These are phyloP conservation scores for Beauveria pseudobassiana DNA, from an alignment of 2,329 filamentous ascomycete genomes.

Conservation along the genomic window DNA sequence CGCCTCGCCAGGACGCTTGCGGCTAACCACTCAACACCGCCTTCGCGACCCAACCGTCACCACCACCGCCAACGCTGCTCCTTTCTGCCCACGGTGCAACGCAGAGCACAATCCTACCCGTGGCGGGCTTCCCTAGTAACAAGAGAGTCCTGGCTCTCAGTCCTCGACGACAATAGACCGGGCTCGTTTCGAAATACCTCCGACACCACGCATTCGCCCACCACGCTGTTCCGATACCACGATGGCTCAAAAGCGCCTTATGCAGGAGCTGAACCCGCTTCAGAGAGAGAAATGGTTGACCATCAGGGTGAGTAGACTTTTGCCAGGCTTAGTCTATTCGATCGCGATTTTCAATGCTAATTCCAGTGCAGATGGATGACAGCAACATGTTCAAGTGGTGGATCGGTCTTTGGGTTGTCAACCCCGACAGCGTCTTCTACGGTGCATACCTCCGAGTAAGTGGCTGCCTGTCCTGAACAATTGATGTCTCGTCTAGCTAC, in stretches of 20 bases:
- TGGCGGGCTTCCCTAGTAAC: neutral
- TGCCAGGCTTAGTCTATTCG: neutral
- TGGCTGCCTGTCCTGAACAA: neutral
- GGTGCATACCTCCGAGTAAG: constrained; percentile 78
- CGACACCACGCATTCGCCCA: neutral
- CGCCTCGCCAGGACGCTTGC: neutral
- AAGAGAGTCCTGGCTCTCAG: neutral
- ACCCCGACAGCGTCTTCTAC: constrained; percentile 84
- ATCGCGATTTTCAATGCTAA: neutral
- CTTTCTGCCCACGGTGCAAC: neutral
- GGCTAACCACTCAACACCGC: neutral
- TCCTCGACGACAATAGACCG: neutral
- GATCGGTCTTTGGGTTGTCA: constrained; percentile 84
- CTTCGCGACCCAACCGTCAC: neutral
- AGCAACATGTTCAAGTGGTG: constrained; percentile 84
- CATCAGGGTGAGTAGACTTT: constrained; percentile 60
- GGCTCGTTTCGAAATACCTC: neutral
- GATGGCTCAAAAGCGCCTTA: constrained; percentile 65
- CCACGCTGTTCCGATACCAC: neutral
- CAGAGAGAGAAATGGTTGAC: constrained; percentile 90
- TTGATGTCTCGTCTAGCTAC: neutral
- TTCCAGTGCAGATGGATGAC: constrained; percentile 53
- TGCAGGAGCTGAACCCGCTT: constrained; percentile 79
- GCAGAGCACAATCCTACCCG: neutral
- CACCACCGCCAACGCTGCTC: neutral